These are phyloP conservation scores for Alternaria arbusti DNA, from an alignment of 2,329 filamentous ascomycete genomes.

Conservation along the genomic window DNA sequence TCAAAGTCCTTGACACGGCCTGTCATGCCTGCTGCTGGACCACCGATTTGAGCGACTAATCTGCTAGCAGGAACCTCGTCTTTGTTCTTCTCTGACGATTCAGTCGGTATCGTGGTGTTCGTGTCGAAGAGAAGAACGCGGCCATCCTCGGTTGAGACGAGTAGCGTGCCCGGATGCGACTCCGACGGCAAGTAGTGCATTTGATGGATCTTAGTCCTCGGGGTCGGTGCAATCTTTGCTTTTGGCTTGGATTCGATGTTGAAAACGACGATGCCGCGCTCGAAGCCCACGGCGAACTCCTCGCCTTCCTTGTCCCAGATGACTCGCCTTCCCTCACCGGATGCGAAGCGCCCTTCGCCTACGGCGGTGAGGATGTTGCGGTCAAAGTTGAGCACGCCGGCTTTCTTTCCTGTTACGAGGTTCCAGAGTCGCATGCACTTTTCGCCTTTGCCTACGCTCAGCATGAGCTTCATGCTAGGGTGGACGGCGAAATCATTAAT, in stretches of 20 bases:
- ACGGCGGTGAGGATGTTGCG: conserved; percentile 73
- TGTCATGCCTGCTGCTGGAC: conserved; percentile 69
- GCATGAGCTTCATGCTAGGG: conserved; percentile 95
- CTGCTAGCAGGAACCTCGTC: conserved; percentile 63
- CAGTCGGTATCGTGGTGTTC: conserved; percentile 53
- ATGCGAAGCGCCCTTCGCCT: conserved; percentile 76
- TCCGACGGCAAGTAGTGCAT: conserved; percentile 70
- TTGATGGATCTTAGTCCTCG: conserved; percentile 82
- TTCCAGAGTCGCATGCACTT: conserved; percentile 95
- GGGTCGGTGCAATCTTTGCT: conserved; percentile 72
- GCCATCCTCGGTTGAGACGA: conserved; percentile 89
- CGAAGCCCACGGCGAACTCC: conserved; percentile 89
- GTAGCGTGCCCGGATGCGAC: conserved; percentile 65
- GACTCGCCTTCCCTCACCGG: conserved; percentile 82
- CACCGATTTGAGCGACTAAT: conserved; percentile 78
- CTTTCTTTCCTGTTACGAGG: conserved; percentile 93
- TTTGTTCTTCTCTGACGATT: conserved; percentile 47
- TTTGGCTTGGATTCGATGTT: conserved; percentile 85
- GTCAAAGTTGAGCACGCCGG: conserved; percentile 86
- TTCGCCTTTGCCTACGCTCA: conserved; percentile 89
- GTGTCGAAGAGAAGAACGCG: conserved; percentile 84
- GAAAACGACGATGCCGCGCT: conserved; percentile 83
- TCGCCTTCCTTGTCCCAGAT: conserved; percentile 79
- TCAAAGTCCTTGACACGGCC: conserved; percentile 90
- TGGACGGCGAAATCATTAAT: conserved; percentile 96